These are phyloP conservation scores for Sorghum bicolor DNA, from an alignment of 176 grass and related monocot species.

Conservation along the genomic window DNA sequence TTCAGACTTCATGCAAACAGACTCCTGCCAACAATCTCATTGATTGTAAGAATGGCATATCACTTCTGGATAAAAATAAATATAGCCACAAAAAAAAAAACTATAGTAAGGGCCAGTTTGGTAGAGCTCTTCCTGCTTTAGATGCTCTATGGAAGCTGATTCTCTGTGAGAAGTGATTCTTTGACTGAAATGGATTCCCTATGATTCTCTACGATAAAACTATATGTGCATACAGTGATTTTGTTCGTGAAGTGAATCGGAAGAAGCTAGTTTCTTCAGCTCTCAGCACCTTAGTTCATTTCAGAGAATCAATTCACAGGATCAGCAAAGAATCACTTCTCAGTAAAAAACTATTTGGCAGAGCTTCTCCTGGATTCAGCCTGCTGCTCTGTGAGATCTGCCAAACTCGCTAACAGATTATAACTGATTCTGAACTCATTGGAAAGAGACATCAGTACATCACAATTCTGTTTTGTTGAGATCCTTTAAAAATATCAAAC, in stretches of 20 bases:
- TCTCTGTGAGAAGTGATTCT: not conserved
- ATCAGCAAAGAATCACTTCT: not conserved
- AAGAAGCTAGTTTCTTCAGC: not conserved
- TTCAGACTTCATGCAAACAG: not conserved
- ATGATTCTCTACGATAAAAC: not conserved
- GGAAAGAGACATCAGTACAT: not conserved
- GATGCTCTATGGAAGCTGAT: not conserved
- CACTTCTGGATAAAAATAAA: not conserved
- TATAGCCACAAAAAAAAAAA: too few relatives aligned
- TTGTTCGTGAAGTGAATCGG: not conserved
- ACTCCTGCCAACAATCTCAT: not conserved
- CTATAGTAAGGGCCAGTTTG: not conserved
- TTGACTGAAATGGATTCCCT: not conserved
- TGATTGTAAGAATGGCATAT: not conserved
- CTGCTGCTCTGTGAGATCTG: too few relatives aligned
- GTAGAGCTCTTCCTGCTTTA: not conserved
- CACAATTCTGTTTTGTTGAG: constrained; percentile 17
- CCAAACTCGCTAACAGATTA: not conserved
- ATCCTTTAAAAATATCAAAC: not conserved
- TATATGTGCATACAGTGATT: not conserved
- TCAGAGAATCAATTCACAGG: not conserved
- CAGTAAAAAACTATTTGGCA: too few relatives aligned
- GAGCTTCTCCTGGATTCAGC: too few relatives aligned
- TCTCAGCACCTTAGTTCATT: not conserved
- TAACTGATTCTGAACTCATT: not conserved